phyloP scores from a whole-genome alignment of 768 basidiomycete genomes.

The Amanita muscaria region DNA sequence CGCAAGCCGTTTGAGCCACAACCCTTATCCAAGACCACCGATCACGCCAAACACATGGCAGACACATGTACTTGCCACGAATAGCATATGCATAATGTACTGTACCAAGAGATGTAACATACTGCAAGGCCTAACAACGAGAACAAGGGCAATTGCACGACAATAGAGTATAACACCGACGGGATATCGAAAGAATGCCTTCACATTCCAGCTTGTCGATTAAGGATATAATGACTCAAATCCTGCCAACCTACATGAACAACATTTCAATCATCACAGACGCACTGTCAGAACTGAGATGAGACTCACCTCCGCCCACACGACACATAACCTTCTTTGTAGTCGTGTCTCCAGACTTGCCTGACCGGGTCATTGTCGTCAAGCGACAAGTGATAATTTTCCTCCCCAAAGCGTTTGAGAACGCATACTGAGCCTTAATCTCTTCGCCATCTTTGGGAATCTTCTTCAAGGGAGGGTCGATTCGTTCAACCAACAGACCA shows the following conservation, averaged over 20 bases:
- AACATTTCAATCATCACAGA: neutral
- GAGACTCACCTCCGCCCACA: slow-evolving; percentile 68
- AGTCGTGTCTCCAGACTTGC: slow-evolving; percentile 37
- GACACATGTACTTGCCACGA: neutral
- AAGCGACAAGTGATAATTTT: slow-evolving; percentile 75
- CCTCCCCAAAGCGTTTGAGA: slow-evolving; percentile 61
- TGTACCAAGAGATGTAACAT: neutral
- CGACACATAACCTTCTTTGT: slow-evolving; percentile 88
- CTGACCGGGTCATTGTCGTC: slow-evolving; percentile 64
- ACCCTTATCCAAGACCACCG: too few relatives aligned
- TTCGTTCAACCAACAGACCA: slow-evolving; percentile 66
- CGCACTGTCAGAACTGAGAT: slow-evolving; percentile 7
- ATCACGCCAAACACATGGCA: neutral
- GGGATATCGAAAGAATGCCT: neutral
- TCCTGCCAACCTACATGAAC: slow-evolving; percentile 71
- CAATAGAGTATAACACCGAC: neutral
- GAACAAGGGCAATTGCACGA: neutral
- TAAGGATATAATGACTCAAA: slow-evolving; percentile 65
- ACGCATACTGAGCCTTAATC: slow-evolving; percentile 75
- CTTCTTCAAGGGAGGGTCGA: slow-evolving; percentile 66
- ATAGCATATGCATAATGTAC: slow-evolving; percentile 9
- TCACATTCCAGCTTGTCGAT: slow-evolving; percentile 64
- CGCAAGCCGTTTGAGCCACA: too few relatives aligned
- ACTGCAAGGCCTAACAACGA: slow-evolving; percentile 4
- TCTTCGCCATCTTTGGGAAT: slow-evolving; percentile 69